These are phyloP conservation scores for Xylaria curta DNA, from an alignment of 495 filamentous ascomycete genomes.

Conservation along the genomic window DNA sequence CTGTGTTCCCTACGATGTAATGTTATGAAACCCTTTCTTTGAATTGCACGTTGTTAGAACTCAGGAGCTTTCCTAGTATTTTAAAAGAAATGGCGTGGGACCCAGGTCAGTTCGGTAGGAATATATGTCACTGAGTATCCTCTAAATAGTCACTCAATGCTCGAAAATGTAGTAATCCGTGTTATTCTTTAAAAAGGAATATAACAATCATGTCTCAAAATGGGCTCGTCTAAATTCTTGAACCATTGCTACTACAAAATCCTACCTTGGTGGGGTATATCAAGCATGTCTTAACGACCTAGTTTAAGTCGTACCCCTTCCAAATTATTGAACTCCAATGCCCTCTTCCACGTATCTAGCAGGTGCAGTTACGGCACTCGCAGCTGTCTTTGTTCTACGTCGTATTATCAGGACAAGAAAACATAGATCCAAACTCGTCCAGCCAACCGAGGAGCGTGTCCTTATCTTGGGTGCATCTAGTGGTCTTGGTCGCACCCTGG, in stretches of 20 bases:
- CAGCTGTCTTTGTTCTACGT: slow-evolving; percentile 10
- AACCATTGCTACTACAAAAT: neutral
- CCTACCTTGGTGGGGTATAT: neutral
- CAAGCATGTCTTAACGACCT: neutral
- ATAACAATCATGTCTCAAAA: neutral
- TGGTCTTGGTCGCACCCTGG: slow-evolving; percentile 37
- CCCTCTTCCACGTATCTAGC: neutral
- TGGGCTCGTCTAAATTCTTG: too few relatives aligned
- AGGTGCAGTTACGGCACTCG: slow-evolving; percentile 8
- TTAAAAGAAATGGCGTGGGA: too few relatives aligned
- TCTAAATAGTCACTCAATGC: too few relatives aligned
- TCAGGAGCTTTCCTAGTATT: neutral
- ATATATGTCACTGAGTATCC: too few relatives aligned
- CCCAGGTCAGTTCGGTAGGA: too few relatives aligned
- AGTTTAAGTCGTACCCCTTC: too few relatives aligned
- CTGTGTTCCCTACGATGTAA: too few relatives aligned
- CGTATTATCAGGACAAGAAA: neutral
- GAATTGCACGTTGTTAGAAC: neutral
- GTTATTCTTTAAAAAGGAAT: slow-evolving; percentile 11
- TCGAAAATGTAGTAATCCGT: neutral
- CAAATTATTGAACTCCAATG: slow-evolving; percentile 4
- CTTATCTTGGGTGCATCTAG: slow-evolving; percentile 42
- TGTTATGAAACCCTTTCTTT: neutral
- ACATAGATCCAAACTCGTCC: slow-evolving; percentile 16
- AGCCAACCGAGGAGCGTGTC: slow-evolving; percentile 34